Percentiles rank a stretch among this genome's conserved stretches.
These are phyloP conservation scores for Globisporangium okanoganense DNA, from an alignment of 352 stramenopile genomes.

Conservation along the genomic window DNA sequence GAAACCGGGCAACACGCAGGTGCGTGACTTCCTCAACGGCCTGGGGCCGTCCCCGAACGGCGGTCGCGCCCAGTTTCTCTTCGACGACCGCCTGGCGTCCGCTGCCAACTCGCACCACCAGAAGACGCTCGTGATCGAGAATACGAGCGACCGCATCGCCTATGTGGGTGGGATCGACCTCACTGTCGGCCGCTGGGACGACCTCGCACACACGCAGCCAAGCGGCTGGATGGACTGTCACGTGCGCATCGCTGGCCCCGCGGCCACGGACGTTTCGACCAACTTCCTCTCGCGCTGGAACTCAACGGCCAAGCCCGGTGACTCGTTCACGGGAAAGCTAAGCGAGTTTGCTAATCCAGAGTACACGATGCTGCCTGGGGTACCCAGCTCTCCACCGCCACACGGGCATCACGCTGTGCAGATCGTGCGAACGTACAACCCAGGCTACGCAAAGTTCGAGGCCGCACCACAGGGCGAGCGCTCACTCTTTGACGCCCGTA, in stretches of 20 bases:
- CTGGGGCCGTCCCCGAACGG: background rate
- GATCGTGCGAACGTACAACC: constrained; percentile 51
- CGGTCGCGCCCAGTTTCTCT: constrained; percentile 25
- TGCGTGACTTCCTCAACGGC: constrained; percentile 1
- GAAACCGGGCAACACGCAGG: background rate
- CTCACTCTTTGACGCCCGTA: constrained; percentile 35
- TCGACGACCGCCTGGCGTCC: constrained; percentile 41
- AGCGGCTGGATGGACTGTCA: constrained; percentile 29
- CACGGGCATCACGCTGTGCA: constrained; percentile 33
- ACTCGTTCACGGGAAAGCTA: constrained; percentile 20
- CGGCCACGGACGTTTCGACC: constrained; percentile 18
- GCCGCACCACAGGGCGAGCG: constrained; percentile 41
- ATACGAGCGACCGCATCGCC: constrained; percentile 6
- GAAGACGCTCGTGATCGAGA: constrained; percentile 33
- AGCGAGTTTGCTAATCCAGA: constrained; percentile 39
- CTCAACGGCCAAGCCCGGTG: constrained; percentile 17
- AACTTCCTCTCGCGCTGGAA: constrained; percentile 35
- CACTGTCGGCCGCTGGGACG: constrained; percentile 26
- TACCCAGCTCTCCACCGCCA: constrained; percentile 4
- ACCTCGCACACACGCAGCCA: constrained; percentile 20
- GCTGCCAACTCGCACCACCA: constrained; percentile 39
- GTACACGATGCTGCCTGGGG: constrained; percentile 2
- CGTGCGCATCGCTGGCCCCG: constrained; percentile 19
- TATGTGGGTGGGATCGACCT: constrained; percentile 36
- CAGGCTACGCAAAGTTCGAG: constrained; percentile 30